Conservation (phyloP, 257 asterid genomes). For the Penstemon davidsonii region DNA sequence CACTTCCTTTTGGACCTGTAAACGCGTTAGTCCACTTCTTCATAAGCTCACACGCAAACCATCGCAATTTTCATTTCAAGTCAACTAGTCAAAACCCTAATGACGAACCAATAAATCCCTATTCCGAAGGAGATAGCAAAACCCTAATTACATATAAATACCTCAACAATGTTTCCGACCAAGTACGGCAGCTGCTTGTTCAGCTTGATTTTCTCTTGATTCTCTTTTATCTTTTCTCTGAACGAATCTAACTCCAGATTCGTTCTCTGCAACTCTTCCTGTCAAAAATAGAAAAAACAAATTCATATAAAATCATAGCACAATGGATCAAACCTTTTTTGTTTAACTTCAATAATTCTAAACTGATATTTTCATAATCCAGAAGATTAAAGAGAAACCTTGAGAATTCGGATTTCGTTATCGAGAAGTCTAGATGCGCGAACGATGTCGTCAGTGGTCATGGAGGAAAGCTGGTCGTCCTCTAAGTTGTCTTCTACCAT, state of each 20-base stretch:
- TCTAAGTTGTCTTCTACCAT: conserved; percentile 71
- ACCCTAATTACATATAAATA: conserved; percentile 6
- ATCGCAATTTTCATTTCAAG: background rate
- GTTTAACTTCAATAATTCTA: background rate
- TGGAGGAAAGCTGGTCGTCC: conserved; percentile 69
- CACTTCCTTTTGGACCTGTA: too few relatives aligned
- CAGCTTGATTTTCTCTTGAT: conserved; percentile 72
- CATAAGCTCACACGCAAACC: background rate
- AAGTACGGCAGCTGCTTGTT: conserved; percentile 76
- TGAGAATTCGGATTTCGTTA: conserved; percentile 61
- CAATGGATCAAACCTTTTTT: background rate
- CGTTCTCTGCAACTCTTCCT: conserved; percentile 78
- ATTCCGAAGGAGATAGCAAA: background rate
- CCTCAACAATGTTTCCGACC: conserved; percentile 83
- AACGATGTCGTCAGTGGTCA: conserved; percentile 63
- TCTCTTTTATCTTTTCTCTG: conserved; percentile 71
- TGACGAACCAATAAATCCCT: conserved; percentile 1
- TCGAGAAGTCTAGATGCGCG: conserved; percentile 80
- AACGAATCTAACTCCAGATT: conserved; percentile 61
- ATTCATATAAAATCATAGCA: conserved; percentile 3
- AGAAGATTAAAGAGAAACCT: conserved; percentile 35
- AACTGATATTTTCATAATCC: background rate
- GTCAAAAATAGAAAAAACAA: conserved; percentile 9
- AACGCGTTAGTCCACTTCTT: background rate
- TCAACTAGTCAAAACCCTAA: background rate